These are phyloP conservation scores for Neodidymelliopsis sp. DNA, from an alignment of 2,329 filamentous ascomycete genomes.

Conservation along the genomic window DNA sequence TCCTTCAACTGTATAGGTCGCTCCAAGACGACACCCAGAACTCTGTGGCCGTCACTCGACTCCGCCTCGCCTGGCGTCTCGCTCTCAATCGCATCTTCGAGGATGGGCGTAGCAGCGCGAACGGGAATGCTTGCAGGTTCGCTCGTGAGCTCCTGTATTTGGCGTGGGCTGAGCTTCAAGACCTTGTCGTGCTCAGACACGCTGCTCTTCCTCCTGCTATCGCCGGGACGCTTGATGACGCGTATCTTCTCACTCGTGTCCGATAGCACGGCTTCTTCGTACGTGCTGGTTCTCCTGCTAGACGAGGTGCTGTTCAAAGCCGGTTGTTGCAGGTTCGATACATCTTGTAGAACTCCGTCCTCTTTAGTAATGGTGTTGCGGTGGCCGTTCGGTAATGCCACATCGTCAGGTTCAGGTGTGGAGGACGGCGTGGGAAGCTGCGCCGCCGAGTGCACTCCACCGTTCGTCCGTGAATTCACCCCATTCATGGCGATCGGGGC, in stretches of 20 bases:
- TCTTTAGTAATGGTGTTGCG: conserved; percentile 18
- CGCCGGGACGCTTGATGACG: conserved; percentile 47
- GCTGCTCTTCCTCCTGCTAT: conserved; percentile 45
- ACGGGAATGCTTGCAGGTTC: conserved; percentile 63
- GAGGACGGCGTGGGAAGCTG: conserved; percentile 41
- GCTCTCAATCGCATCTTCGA: conserved; percentile 43
- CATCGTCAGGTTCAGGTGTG: conserved; percentile 37
- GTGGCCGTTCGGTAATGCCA: conserved; percentile 21
- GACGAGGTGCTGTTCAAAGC: conserved; percentile 21
- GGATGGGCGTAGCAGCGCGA: conserved; percentile 51
- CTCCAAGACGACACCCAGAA: conserved; percentile 34
- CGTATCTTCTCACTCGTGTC: conserved; percentile 43
- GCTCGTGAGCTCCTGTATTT: conserved; percentile 63
- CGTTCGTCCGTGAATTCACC: conserved; percentile 28
- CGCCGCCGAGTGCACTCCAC: conserved; percentile 25
- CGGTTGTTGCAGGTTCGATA: conserved; percentile 20
- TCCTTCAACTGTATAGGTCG: conserved; percentile 25
- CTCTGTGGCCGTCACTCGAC: conserved; percentile 23
- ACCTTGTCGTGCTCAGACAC: conserved; percentile 51
- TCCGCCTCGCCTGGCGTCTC: conserved; percentile 28
- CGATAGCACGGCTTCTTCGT: conserved; percentile 43
- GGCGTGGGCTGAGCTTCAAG: conserved; percentile 61
- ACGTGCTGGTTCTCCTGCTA: conserved; percentile 30
- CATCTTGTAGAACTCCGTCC: conserved; percentile 18
- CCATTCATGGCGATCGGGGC: conserved; percentile 41